Conservation (phyloP, 148 eudicot genomes). For the Chenopodium berlandieri region DNA sequence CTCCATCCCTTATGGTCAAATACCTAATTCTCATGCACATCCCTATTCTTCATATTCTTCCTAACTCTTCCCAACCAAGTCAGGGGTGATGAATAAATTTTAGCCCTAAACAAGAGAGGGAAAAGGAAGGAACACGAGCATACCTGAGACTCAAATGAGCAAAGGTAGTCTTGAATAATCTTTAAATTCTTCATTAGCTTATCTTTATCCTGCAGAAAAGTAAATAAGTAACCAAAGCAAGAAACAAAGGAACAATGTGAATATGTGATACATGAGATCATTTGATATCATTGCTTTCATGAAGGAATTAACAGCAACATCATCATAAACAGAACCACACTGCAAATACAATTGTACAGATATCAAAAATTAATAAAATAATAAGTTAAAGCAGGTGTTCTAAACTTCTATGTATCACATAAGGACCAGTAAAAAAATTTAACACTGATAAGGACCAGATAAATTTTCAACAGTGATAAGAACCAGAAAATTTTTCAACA, state of each 20-base stretch:
- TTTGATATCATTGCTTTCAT: background rate
- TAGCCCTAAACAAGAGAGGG: conserved; percentile 5
- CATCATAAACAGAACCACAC: background rate
- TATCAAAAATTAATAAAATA: background rate
- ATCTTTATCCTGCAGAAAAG: conserved; percentile 70
- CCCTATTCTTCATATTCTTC: no score
- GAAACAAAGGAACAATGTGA: background rate
- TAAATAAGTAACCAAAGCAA: background rate
- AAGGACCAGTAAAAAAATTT: background rate
- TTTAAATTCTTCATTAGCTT: conserved; percentile 75
- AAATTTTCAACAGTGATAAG: no score
- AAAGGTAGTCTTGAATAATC: conserved; percentile 84
- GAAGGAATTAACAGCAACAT: background rate
- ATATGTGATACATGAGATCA: background rate
- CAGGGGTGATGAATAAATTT: conserved; percentile 1
- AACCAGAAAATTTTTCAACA: background rate
- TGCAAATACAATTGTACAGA: background rate
- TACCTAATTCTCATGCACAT: no score
- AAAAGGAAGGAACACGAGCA: background rate
- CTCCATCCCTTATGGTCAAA: no score
- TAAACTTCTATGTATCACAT: background rate
- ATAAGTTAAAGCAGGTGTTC: background rate
- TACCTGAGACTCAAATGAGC: conserved; percentile 93
- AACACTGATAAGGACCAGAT: background rate
- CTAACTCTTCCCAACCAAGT: background rate